A percentile compares a stretch with the other conserved stretches of the same genome.
These are phyloP conservation scores for Nymphaea colorata DNA, from an alignment of 164 flowering plant species.

Conservation along the genomic window DNA sequence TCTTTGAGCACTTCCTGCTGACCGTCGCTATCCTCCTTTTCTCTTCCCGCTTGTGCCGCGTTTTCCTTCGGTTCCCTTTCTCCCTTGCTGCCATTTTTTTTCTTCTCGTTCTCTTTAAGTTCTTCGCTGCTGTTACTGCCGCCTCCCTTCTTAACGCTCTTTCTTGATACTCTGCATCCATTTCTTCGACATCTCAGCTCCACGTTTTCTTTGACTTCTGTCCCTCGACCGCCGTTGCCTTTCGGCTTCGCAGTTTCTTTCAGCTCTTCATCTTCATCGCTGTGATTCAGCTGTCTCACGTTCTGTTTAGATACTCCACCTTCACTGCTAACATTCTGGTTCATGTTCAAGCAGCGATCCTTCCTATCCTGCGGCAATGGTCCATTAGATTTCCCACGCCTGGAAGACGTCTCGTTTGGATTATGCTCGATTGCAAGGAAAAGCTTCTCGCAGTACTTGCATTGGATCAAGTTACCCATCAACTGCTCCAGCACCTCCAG, in stretches of 20 bases:
- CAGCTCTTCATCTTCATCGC: too few species aligned
- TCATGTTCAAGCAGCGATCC: neutral
- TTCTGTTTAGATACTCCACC: too few species aligned
- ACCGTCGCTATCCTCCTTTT: neutral
- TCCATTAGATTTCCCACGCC: neutral
- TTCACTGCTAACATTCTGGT: neutral
- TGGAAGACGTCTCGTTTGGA: neutral
- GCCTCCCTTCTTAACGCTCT: too few species aligned
- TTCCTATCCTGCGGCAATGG: neutral
- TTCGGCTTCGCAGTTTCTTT: too few species aligned
- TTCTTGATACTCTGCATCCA: too few species aligned
- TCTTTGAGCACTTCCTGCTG: neutral
- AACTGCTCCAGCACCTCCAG: neutral
- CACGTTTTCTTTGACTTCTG: too few species aligned
- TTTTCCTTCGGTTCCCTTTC: neutral
- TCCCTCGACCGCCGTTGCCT: too few species aligned
- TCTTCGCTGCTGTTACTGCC: too few species aligned
- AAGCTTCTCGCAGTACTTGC: neutral
- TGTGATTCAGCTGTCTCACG: too few species aligned
- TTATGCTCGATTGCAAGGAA: neutral
- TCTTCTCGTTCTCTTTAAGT: too few species aligned
- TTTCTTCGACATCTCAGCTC: too few species aligned
- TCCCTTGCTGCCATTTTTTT: too few species aligned
- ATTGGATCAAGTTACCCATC: neutral
- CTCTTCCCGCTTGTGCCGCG: neutral